Evolutionary conservation across 805 yeast species (phyloP).

Genomic region (Candida boleticola): DNA sequence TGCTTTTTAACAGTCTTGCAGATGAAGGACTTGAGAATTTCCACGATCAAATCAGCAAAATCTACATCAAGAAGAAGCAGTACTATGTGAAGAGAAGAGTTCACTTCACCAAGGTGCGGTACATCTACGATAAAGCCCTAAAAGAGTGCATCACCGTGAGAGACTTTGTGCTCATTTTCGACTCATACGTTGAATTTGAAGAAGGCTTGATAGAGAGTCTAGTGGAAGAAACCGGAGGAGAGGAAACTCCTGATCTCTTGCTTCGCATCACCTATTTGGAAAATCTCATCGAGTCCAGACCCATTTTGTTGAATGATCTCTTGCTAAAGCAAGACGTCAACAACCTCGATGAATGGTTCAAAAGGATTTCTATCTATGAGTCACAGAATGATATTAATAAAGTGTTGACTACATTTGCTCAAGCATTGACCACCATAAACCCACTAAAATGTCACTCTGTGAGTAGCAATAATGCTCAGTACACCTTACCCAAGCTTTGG

Average conservation of each 20-base stretch:
- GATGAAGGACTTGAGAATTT: conserved; percentile 28
- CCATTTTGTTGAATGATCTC: conserved; percentile 63
- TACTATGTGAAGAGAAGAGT: conserved; percentile 41
- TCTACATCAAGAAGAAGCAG: conserved; percentile 47
- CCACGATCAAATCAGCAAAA: conserved; percentile 58
- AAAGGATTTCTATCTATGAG: conserved; percentile 47
- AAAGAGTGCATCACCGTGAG: conserved; percentile 45
- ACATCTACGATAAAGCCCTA: conserved; percentile 49
- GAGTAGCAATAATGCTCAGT: conserved; percentile 9
- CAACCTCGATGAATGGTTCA: conserved; percentile 67
- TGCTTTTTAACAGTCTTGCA: conserved; percentile 1
- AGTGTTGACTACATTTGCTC: conserved; percentile 51
- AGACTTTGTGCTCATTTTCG: conserved; percentile 66
- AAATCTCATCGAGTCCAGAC: conserved; percentile 53
- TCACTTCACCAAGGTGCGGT: conserved; percentile 20
- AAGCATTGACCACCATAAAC: conserved; percentile 64
- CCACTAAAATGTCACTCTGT: conserved; percentile 46
- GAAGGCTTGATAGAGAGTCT: conserved; percentile 31
- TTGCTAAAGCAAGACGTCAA: conserved; percentile 59
- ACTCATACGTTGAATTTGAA: conserved; percentile 58
- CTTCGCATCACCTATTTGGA: conserved; percentile 50
- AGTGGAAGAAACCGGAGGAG: conserved; percentile 8
- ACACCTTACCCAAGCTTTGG: conserved; percentile 64
- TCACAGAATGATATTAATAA: conserved; percentile 39
- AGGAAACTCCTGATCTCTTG: conserved; percentile 31